Evolutionary conservation across 2,329 filamentous ascomycete genomes (phyloP).

Genomic region (Diaporthe capsici): DNA sequence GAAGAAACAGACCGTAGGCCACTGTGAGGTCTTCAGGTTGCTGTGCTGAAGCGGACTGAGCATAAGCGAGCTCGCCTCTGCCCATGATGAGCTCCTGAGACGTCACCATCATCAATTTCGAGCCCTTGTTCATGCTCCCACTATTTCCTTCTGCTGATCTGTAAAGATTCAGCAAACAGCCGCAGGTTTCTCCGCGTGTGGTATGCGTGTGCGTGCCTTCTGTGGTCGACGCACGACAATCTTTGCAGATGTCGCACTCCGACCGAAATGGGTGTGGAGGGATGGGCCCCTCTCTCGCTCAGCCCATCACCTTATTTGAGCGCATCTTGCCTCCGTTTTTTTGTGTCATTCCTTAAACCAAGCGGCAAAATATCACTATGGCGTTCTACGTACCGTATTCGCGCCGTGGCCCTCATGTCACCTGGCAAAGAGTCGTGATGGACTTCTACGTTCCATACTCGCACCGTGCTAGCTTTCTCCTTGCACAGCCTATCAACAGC

Average conservation of each 20-base stretch:
- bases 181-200: background rate
- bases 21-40: background rate
- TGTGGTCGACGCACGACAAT: background rate
- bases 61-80: background rate
- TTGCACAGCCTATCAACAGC: slow-evolving; percentile 47
- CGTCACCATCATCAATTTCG: background rate
- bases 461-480: background rate
- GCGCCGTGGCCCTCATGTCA: background rate
- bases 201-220: background rate
- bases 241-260: background rate
- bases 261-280: background rate
- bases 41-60: background rate
- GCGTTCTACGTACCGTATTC: background rate
- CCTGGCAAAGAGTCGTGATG: background rate
- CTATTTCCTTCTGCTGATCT: background rate
- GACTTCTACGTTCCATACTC: background rate
- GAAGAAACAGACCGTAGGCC: background rate
- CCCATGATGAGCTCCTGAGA: background rate
- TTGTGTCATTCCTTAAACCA: background rate
- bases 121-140: background rate
- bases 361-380: background rate
- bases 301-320: background rate
- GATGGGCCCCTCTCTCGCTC: background rate
- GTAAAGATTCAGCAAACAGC: background rate
- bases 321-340: too few species aligned